These are phyloP conservation scores for Rhizopus arrhizus DNA, from an alignment of 371 early-diverging fungal genomes.

Conservation along the genomic window DNA sequence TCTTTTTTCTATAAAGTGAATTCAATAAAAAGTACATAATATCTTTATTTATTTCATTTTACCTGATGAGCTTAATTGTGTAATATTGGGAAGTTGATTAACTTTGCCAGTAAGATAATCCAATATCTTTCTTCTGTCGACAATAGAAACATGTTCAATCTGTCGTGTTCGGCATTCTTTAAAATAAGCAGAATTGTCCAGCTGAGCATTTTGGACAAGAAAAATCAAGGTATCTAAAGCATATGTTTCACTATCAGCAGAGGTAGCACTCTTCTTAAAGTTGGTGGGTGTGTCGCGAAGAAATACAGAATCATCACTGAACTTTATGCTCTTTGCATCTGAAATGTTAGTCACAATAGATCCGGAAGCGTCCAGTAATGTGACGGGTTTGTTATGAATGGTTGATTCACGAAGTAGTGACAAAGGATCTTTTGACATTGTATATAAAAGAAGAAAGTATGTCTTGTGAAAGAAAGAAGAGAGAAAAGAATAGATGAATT, in stretches of 20 bases:
- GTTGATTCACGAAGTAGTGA: constrained; percentile 67
- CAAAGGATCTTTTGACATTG: constrained; percentile 47
- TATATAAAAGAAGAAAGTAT: background rate
- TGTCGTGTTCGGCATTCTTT: constrained; percentile 63
- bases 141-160: constrained; percentile 70
- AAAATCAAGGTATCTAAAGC: constrained; percentile 77
- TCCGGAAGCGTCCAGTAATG: constrained; percentile 48
- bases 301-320: constrained; percentile 52
- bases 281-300: constrained; percentile 63
- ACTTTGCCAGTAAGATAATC: constrained; percentile 78
- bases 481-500: background rate
- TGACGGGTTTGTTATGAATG: constrained; percentile 55
- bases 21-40: background rate
- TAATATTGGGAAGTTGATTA: constrained; percentile 51
- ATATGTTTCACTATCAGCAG: constrained; percentile 64
- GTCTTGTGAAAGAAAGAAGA: background rate
- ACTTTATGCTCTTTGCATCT: constrained; percentile 59
- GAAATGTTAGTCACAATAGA: constrained; percentile 55
- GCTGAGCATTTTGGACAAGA: constrained; percentile 63
- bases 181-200: constrained; percentile 75
- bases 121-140: constrained; percentile 69
- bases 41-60: background rate
- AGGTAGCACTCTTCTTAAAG: constrained; percentile 53
- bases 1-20: constrained; percentile 29
- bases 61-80: constrained; percentile 14